phyloP scores from a whole-genome alignment of 2,329 filamentous ascomycete species.

The Anisogramma anomala region DNA sequence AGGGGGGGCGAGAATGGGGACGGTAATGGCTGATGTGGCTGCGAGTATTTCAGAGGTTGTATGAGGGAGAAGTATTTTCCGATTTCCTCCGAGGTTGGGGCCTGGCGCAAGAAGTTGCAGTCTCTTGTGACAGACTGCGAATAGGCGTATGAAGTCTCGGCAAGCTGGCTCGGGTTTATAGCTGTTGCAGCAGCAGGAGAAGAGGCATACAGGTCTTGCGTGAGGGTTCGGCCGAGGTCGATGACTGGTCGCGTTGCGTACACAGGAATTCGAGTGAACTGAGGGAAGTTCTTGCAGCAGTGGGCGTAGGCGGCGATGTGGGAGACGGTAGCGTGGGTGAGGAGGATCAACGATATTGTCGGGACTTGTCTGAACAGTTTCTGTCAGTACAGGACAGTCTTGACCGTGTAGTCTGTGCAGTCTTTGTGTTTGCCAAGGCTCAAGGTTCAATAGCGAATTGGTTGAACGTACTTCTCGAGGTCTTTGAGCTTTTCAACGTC shows the following conservation, averaged over 20 bases:
- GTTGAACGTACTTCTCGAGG: conserved; percentile 64
- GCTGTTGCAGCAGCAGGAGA: conserved; percentile 79
- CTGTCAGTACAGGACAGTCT: conserved; percentile 3
- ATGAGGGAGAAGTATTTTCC: conserved; percentile 84
- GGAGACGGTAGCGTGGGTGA: conserved; percentile 85
- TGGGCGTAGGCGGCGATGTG: conserved; percentile 91
- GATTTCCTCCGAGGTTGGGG: conserved; percentile 80
- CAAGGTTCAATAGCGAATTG: conserved; percentile 1
- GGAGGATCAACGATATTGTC: conserved; percentile 81
- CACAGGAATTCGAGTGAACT: conserved; percentile 83
- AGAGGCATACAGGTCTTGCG: conserved; percentile 87
- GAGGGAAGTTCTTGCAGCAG: conserved; percentile 91
- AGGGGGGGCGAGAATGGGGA: conserved; percentile 82
- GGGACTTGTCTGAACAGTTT: conserved; percentile 59
- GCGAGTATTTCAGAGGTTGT: conserved; percentile 89
- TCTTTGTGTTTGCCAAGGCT: not conserved
- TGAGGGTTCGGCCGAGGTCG: conserved; percentile 76
- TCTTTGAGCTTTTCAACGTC: conserved; percentile 71
- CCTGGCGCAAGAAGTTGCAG: conserved; percentile 48
- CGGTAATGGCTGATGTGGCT: conserved; percentile 80
- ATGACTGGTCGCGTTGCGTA: conserved; percentile 93
- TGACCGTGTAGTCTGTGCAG: no score
- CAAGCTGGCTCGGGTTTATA: conserved; percentile 62
- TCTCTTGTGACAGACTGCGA: conserved; percentile 37
- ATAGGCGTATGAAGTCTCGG: conserved; percentile 47